Percentiles rank a stretch among this genome's conserved stretches.
Evolutionary conservation across 192 early-diverging fungal genomes (phyloP).

Genomic region (Coemansia sp.): DNA sequence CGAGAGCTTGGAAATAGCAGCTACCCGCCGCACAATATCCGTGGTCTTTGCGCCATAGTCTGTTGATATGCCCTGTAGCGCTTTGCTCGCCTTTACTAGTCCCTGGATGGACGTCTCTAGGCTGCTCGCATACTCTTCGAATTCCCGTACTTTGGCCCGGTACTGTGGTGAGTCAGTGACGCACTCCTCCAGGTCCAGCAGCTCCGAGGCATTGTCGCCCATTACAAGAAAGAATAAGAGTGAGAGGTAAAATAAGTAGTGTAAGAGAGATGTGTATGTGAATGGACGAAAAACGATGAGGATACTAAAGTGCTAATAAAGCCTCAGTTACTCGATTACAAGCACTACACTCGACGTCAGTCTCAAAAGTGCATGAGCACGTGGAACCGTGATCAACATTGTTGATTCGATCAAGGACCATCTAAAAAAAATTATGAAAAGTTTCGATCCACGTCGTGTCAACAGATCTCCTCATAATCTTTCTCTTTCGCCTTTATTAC

Average conservation of each 20-base stretch:
- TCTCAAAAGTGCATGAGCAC: neutral
- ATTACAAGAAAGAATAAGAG: neutral
- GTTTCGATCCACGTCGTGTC: neutral
- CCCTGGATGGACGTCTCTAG: slow-evolving; percentile 40
- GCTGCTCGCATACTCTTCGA: slow-evolving; percentile 39
- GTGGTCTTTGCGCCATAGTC: slow-evolving; percentile 25
- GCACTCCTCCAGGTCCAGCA: slow-evolving; percentile 46
- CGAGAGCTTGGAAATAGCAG: slow-evolving; percentile 25
- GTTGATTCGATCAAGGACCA: slow-evolving; percentile 9
- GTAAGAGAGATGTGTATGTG: neutral
- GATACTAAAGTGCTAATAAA: neutral
- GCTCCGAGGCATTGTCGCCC: slow-evolving; percentile 10
- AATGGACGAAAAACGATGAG: neutral
- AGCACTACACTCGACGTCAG: too few species aligned
- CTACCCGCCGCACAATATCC: slow-evolving; percentile 23
- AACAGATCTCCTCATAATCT: neutral
- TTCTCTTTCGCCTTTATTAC: slow-evolving; percentile 2
- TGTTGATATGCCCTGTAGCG: slow-evolving; percentile 21
- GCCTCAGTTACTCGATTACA: neutral
- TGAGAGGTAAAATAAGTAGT: neutral
- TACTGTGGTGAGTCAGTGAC: slow-evolving; percentile 46
- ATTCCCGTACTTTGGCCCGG: slow-evolving; percentile 34
- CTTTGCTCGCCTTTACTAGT: slow-evolving; percentile 36
- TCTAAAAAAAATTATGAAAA: neutral
- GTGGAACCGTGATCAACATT: neutral